Evolutionary conservation across 2,329 filamentous ascomycete species (phyloP).

Genomic region (Tolypocladium ophioglossoides): DNA sequence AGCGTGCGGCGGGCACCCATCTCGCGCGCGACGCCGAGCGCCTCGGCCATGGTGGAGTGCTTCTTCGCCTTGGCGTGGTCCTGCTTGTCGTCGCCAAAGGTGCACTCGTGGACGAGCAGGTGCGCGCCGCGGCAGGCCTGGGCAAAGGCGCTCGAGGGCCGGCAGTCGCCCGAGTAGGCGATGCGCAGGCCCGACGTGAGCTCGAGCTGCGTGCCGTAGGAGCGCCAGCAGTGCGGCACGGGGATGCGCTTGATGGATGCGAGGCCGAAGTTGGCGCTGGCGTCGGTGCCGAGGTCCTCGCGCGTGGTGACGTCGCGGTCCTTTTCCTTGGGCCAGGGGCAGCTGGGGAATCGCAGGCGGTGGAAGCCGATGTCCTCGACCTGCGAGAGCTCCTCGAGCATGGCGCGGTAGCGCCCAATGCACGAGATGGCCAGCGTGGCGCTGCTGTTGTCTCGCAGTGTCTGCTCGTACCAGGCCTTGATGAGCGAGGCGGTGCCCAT

Average conservation of each 20-base stretch:
- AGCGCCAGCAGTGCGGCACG: conserved; percentile 71
- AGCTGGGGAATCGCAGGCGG: conserved; percentile 29
- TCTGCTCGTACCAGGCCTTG: conserved; percentile 63
- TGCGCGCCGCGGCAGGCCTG: conserved; percentile 64
- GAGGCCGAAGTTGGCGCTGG: conserved; percentile 49
- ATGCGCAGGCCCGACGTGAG: conserved; percentile 75
- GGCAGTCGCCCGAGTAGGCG: conserved; percentile 89
- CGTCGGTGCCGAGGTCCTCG: conserved; percentile 28
- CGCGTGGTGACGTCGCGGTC: conserved; percentile 21
- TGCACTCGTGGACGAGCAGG: conserved; percentile 88
- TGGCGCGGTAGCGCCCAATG: conserved; percentile 59
- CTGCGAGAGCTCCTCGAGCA: conserved; percentile 68
- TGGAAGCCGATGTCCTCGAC: conserved; percentile 68
- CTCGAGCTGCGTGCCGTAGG: conserved; percentile 67
- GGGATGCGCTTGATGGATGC: conserved; percentile 51
- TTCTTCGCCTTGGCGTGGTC: conserved; percentile 78
- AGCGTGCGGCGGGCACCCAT: conserved; percentile 77
- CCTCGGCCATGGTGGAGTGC: conserved; percentile 82
- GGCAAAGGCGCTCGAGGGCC: conserved; percentile 63
- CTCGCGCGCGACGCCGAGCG: conserved; percentile 60
- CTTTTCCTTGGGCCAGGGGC: conserved; percentile 7
- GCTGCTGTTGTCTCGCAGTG: conserved; percentile 19
- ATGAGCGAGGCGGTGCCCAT: conserved; percentile 76
- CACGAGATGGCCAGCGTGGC: conserved; percentile 56
- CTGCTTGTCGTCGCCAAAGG: conserved; percentile 77